Conservation (phyloP, 2,329 filamentous ascomycete species). For the Aureobasidium sp. region DNA sequence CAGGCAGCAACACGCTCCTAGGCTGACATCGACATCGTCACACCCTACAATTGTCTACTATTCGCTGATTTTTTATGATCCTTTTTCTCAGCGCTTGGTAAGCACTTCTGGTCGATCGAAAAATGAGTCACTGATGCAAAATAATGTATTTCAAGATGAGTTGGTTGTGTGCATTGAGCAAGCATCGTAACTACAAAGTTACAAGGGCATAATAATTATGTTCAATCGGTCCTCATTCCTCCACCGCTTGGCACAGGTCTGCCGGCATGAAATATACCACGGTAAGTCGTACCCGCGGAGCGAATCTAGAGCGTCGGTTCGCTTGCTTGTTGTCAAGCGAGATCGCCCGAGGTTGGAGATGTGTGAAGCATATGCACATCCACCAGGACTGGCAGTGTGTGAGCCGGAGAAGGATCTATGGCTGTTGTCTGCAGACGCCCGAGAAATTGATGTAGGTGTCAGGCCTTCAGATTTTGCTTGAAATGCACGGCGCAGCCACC, state of each 20-base stretch:
- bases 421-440: not conserved
- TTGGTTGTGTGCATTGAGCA: not conserved
- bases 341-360: not conserved
- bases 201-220: not conserved
- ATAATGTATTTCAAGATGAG: not conserved
- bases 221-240: not conserved
- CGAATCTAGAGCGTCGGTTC: not conserved
- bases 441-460: not conserved
- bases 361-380: not conserved
- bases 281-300: not conserved
- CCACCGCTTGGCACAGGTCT: not conserved
- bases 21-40: not conserved
- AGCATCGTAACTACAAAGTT: not conserved
- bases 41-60: not conserved
- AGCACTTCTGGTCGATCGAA: not conserved
- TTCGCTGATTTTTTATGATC: not conserved
- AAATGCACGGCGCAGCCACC: not conserved
- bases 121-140: not conserved
- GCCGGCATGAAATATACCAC: not conserved
- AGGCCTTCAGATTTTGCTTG: not conserved
- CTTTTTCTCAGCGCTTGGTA: not conserved
- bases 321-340: not conserved
- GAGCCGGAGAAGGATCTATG: not conserved
- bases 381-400: not conserved
- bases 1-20: slow-evolving; percentile 4